Evolutionary conservation across 2,329 filamentous ascomycete genomes (phyloP).

Genomic region (Aspergillus hiratsukae): DNA sequence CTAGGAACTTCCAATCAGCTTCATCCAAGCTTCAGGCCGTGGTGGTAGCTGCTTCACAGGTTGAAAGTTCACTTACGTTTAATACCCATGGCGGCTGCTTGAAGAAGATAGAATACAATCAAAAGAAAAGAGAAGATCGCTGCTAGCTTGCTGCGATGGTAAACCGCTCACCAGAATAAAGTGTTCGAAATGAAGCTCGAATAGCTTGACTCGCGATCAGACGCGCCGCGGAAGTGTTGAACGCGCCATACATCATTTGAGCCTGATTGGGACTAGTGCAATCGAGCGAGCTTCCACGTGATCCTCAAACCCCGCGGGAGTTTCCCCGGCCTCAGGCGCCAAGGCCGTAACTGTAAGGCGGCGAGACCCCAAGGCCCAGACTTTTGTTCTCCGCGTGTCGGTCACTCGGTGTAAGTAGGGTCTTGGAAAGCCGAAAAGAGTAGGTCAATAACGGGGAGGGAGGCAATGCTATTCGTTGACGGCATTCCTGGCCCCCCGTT

Average conservation of each 20-base stretch:
- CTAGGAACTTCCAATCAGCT: slow-evolving; percentile 30
- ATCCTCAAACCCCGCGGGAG: not conserved
- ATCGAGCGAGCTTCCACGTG: slow-evolving; percentile 12
- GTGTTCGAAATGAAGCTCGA: not conserved
- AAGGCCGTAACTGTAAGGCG: not conserved
- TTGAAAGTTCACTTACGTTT: slow-evolving; percentile 39
- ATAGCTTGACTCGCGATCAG: slow-evolving; percentile 3
- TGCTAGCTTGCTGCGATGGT: not conserved
- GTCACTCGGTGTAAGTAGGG: too few species aligned
- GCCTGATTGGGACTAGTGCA: slow-evolving; percentile 13
- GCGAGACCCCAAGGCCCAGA: not conserved
- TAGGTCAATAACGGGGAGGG: not conserved
- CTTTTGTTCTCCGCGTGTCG: not conserved
- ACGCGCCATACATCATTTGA: slow-evolving; percentile 19
- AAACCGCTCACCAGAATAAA: not conserved
- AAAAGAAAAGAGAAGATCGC: not conserved
- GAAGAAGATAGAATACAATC: not conserved
- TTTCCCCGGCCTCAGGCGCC: not conserved
- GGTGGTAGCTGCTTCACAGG: slow-evolving; percentile 53
- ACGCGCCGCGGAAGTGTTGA: slow-evolving; percentile 12
- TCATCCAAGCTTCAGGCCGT: slow-evolving; percentile 24
- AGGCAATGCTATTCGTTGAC: not conserved
- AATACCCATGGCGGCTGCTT: slow-evolving; percentile 43
- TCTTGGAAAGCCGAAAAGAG: not conserved
- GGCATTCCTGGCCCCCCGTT: not conserved